Evolutionary conservation across 257 asterid genomes (phyloP).

Genomic region (Solanum pimpinellifolium): DNA sequence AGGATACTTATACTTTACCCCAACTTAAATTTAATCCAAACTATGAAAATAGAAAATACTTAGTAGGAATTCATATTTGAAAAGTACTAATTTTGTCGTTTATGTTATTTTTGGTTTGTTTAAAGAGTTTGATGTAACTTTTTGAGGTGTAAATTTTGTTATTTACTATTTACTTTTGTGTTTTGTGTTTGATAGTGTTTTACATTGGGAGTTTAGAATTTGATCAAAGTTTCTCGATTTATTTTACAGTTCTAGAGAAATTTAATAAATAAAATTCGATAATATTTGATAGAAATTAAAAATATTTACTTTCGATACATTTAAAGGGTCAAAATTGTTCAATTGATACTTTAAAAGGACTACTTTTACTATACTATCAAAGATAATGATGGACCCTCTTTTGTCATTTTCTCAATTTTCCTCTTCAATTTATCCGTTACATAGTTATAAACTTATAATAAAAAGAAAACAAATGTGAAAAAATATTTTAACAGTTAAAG

Average conservation of each 20-base stretch:
- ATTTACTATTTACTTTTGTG: too few relatives aligned
- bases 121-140: not conserved
- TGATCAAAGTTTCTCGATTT: rapidly evolving
- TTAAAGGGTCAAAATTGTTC: not conserved
- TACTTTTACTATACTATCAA: not conserved
- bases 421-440: not conserved
- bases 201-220: not conserved
- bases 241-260: not conserved
- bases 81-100: not conserved
- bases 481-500: not conserved
- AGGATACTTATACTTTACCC: too few relatives aligned
- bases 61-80: not conserved
- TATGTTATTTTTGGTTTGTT: not conserved
- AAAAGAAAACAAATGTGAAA: not conserved
- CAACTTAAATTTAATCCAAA: not conserved
- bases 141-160: not conserved
- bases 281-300: not conserved
- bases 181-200: not conserved
- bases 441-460: not conserved
- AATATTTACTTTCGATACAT: not conserved
- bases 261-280: not conserved
- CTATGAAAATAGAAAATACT: not conserved
- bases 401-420: not conserved
- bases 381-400: not conserved
- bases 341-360: not conserved